phyloP scores from a whole-genome alignment of 2,329 filamentous ascomycete species.

The Emergomyces africanus region DNA sequence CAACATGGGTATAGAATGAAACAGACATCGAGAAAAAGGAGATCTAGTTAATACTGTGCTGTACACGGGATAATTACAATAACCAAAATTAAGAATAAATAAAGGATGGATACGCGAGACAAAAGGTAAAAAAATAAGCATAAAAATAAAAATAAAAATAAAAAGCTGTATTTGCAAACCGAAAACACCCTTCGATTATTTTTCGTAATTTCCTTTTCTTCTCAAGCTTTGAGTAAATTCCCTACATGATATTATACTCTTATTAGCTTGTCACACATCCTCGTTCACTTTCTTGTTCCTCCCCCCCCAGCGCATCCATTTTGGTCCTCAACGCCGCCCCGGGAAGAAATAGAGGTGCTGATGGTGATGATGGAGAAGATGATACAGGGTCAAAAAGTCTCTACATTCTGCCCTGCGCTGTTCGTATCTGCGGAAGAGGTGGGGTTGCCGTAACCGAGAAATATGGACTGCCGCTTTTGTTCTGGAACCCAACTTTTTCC shows the following conservation, averaged over 20 bases:
- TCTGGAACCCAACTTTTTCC: constrained; percentile 23
- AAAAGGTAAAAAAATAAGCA: too few species aligned
- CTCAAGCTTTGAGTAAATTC: neutral
- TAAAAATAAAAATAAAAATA: neutral
- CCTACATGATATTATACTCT: neutral
- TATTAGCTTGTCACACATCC: neutral
- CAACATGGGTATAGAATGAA: neutral
- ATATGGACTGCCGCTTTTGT: constrained; percentile 16
- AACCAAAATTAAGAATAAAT: too few species aligned
- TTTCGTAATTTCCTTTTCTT: neutral
- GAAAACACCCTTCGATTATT: neutral
- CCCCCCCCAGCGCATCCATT: neutral
- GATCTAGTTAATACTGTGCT: too few species aligned
- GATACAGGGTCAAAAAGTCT: neutral
- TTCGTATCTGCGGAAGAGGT: constrained; percentile 1
- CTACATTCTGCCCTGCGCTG: neutral
- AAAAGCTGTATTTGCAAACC: neutral
- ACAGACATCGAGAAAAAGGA: neutral
- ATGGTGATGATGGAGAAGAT: neutral
- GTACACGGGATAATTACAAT: too few species aligned
- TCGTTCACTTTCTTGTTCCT: neutral
- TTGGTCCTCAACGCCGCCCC: neutral
- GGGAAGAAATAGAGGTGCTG: neutral
- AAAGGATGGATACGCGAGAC: too few species aligned
- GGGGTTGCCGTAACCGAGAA: constrained; percentile 18